Percentiles rank a stretch among this genome's conserved stretches.
phyloP scores from a whole-genome alignment of 1,284 basidiomycete species.

The Volvariella volvacea region DNA sequence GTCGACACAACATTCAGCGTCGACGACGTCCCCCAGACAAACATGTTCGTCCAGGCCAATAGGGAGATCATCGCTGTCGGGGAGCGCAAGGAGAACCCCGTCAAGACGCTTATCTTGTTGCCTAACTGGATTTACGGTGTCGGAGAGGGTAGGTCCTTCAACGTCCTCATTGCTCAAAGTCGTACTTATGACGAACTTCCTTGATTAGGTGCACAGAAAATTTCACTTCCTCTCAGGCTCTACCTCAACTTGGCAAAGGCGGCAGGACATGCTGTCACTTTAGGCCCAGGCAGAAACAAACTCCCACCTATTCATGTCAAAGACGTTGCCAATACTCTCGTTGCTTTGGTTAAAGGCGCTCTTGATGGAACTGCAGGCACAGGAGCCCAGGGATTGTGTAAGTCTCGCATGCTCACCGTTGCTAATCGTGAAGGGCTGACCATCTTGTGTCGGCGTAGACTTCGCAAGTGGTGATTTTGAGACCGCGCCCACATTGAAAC shows the following conservation, averaged over 20 bases:
- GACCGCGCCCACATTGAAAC: too few species aligned
- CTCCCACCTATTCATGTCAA: slow-evolving; percentile 32
- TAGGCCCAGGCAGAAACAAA: slow-evolving; percentile 30
- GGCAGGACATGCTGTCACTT: slow-evolving; percentile 29
- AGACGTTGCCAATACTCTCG: slow-evolving; percentile 25
- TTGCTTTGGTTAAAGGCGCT: slow-evolving; percentile 29
- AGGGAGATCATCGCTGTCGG: slow-evolving; percentile 23
- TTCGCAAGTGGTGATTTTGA: too few species aligned
- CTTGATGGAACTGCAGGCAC: slow-evolving; percentile 31
- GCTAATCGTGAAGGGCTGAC: too few species aligned
- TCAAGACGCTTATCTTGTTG: slow-evolving; percentile 34
- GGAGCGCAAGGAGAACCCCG: slow-evolving; percentile 30
- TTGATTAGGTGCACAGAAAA: slow-evolving; percentile 21
- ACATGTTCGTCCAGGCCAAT: too few species aligned
- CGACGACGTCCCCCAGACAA: not conserved
- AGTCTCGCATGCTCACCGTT: slow-evolving; percentile 4
- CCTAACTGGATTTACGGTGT: slow-evolving; percentile 34
- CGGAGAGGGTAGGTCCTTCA: slow-evolving; percentile 23
- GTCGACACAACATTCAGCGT: not conserved
- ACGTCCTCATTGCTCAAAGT: not conserved
- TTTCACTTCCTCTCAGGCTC: slow-evolving; percentile 24
- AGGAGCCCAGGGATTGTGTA: slow-evolving; percentile 32
- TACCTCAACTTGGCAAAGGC: slow-evolving; percentile 25
- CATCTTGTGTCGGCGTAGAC: too few species aligned
- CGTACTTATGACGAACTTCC: not conserved